Conservation (phyloP, 1,284 basidiomycete species). For the Sporisorium sorghi region DNA sequence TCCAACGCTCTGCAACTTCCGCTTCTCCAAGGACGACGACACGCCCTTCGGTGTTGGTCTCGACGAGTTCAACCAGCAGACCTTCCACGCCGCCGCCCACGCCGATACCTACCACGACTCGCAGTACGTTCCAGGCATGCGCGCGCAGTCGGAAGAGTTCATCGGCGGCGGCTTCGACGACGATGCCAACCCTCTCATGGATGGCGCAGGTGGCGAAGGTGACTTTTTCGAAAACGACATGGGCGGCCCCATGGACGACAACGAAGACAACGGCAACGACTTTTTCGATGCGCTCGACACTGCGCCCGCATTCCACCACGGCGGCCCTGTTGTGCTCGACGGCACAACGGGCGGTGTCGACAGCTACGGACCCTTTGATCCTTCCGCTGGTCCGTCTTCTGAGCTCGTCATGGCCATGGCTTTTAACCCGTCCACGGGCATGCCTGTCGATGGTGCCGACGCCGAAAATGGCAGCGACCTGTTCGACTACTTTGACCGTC, state of each 20-base stretch:
- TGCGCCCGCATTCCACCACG: conserved; percentile 37
- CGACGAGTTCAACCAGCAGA: conserved; percentile 49
- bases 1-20: conserved; percentile 59
- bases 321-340: conserved; percentile 41
- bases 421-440: conserved; percentile 61
- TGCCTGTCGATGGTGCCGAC: conserved; percentile 36
- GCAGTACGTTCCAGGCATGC: conserved; percentile 17
- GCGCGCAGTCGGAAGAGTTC: conserved; percentile 35
- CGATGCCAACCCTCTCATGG: conserved; percentile 28
- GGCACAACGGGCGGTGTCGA: conserved; percentile 38
- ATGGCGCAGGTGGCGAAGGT: conserved; percentile 24
- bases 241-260: conserved; percentile 29
- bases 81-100: conserved; percentile 37
- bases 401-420: conserved; percentile 88
- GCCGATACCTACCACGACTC: conserved; percentile 26
- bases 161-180: conserved; percentile 21
- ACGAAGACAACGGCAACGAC: conserved; percentile 60
- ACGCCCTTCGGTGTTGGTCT: conserved; percentile 54
- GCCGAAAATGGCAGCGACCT: conserved; percentile 50
- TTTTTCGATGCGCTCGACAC: conserved; percentile 68
- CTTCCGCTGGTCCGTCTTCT: conserved; percentile 67
- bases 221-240: conserved; percentile 43
- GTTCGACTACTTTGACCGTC: conserved; percentile 93
- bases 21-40: conserved; percentile 60
- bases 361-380: conserved; percentile 46